Evolutionary conservation across 2,329 filamentous ascomycete species (phyloP), one percentile per base, ranked within the genome.

Genomic region (Pseudocercospora fijiensis): DNA sequence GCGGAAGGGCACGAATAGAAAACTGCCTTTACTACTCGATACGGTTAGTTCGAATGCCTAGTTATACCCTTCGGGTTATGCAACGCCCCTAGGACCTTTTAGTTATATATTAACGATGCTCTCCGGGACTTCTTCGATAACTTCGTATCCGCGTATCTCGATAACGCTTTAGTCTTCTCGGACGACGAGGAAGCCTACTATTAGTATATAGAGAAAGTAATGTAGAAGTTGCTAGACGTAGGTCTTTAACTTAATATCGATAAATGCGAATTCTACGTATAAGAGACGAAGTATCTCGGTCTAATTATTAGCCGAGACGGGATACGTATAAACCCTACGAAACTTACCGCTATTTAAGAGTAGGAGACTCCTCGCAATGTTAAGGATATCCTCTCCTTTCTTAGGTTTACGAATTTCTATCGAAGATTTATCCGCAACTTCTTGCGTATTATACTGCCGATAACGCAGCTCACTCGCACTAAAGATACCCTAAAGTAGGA

Each of bases 241-340:
- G 20, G 59, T 4, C 62, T 72, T 22, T 53, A 63, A 4, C 26
- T 59, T 3, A 59, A 71, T 37, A 53, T 65, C 41, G 57, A 61
- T 4, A 76, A 76, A 49, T 76, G 70, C 57, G 58, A 65, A 5
- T 76, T 75, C 41, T 56, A 73, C 41, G 56, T 70, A 11, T 70
- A 72, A 43, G 65, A 73, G 65, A 62, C 75, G 13, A 65, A 67
- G 37, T 73, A 61, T 62, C 67, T 73, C 16, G 67, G 56, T 45
- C 30, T 57, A 43, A 27, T 58, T 43, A 43, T 58, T 58, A 58
- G 16, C 27, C 9, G 9, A 7, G 18, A 22, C 4, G n/a, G 56
- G 22, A 27, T 58, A 9, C 4, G 24, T 4, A 58, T 58, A 58
- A 33, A 55, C 51, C 51, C 27, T 24, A 58, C 24, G 6, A 43